Percentiles rank a stretch among this genome's conserved stretches.
These are phyloP conservation scores for Xylaria scruposa DNA, from an alignment of 495 filamentous ascomycete genomes.

Conservation along the genomic window DNA sequence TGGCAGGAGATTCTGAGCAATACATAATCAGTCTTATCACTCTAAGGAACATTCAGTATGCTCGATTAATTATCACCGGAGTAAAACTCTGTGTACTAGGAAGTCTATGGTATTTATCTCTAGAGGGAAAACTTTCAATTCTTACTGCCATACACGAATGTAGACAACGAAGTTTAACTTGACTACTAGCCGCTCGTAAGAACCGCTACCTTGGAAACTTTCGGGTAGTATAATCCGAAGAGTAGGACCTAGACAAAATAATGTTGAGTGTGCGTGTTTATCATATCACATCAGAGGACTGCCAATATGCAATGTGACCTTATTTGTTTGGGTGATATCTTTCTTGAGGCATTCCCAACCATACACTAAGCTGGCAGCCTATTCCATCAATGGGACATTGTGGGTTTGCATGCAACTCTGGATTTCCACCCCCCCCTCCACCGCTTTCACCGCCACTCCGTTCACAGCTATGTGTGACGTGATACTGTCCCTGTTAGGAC, in stretches of 20 bases:
- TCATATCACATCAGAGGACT: background rate
- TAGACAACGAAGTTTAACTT: background rate
- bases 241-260: background rate
- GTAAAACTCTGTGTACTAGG: background rate
- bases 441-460: background rate
- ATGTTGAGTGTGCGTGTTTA: background rate
- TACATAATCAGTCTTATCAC: background rate
- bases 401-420: background rate
- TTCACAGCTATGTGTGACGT: background rate
- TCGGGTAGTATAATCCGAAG: background rate
- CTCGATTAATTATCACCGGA: background rate
- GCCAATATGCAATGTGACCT: background rate
- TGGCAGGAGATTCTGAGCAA: background rate
- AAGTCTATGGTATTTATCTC: constrained; percentile 1
- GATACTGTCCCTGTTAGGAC: background rate
- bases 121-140: background rate
- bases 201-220: background rate
- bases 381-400: background rate
- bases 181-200: background rate
- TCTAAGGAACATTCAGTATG: background rate
- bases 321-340: background rate
- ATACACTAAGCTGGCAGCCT: background rate
- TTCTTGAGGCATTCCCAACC: no score
- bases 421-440: background rate
- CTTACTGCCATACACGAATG: background rate